Evolutionary conservation across 1,139 yeast species (phyloP), one percentile per base, ranked within the genome.

Genomic region (Keqinozyma sinolaborantium): DNA sequence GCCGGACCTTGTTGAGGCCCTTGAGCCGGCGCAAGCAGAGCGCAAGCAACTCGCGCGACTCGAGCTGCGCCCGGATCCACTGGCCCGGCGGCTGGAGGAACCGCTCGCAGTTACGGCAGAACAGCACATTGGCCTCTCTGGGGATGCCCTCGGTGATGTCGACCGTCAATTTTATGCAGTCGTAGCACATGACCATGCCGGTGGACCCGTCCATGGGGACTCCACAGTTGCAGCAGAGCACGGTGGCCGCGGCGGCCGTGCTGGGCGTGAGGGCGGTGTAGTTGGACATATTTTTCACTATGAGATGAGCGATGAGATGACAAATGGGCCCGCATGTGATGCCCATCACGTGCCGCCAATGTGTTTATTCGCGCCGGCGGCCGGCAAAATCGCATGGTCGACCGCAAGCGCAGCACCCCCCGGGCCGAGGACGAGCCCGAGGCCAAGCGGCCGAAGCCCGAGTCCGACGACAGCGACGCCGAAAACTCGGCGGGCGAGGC

Each of bases 151-250:
- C 88, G 1, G 98, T 88, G 48, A 92, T 88, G 59, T 92, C 97
- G 38, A 88, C 95, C 4, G 90, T 87, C 50, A 90, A 67, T 60
- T 87, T 86, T 57, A 92, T 87, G 77, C 99, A 92, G 63, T 94
- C 97, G 67, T 86, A 83, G 66, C 98, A 94, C 95, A 92, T 88
- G 19, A 88, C 95, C 42, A 90, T 68, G 19, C 98, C 97, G 19
- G 77, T 70, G 20, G 96, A 85, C 28, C 97, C 97, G 55, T 92
- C 97, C 78, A 94, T 86, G 30, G 98, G 97, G 36, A 85, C 86
- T 61, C 98, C 97, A 82, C 99, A 92, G 81, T 86, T 87, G 64
- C 95, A 88, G 70, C 99, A 92, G 40, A 92, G 75, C 39, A 94
- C 95, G 2, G 97, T 92, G 16, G 97, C 95, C 15, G 68, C 75